Evolutionary conservation across 2,329 filamentous ascomycete genomes (phyloP).

Genomic region (Diplocarpon mali): DNA sequence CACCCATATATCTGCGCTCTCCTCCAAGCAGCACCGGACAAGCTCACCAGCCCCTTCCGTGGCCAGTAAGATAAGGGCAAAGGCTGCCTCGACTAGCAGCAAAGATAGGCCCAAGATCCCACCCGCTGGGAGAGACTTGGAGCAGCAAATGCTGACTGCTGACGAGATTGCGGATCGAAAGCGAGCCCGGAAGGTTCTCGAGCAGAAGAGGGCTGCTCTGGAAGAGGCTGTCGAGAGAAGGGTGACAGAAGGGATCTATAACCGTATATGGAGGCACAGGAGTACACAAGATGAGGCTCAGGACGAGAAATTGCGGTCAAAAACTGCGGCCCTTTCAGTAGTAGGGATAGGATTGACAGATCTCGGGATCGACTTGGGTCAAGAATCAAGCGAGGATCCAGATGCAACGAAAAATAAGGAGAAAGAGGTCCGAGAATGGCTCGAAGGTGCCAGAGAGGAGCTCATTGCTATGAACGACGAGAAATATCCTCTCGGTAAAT

Average conservation of each 20-base stretch:
- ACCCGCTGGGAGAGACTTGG: conserved; percentile 29
- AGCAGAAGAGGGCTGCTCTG: conserved; percentile 62
- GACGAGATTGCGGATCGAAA: conserved; percentile 75
- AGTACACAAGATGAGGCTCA: conserved; percentile 89
- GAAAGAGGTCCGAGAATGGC: conserved; percentile 59
- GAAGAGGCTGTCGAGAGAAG: conserved; percentile 88
- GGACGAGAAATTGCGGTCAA: conserved; percentile 88
- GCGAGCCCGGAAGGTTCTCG: conserved; percentile 64
- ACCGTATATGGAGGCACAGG: conserved; percentile 80
- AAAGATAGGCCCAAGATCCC: conserved; percentile 38
- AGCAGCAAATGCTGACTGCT: conserved; percentile 83
- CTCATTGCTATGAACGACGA: conserved; percentile 76
- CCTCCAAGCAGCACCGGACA: conserved; percentile 62
- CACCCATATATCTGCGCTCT: conserved; percentile 75
- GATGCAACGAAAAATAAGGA: conserved; percentile 48
- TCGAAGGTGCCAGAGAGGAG: conserved; percentile 60
- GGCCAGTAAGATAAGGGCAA: conserved; percentile 45
- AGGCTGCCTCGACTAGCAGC: conserved; percentile 42
- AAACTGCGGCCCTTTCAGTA: conserved; percentile 80
- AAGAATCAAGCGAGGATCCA: conserved; percentile 40
- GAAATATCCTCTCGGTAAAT: conserved; percentile 80
- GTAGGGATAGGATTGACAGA: conserved; percentile 85
- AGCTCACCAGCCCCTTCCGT: conserved; percentile 42
- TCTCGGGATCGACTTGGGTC: conserved; percentile 64
- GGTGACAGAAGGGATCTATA: conserved; percentile 75